Evolutionary conservation across 2,329 filamentous ascomycete species (phyloP), one percentile per base, ranked within the genome.

Genomic region (Pyrenochaeta sp.): DNA sequence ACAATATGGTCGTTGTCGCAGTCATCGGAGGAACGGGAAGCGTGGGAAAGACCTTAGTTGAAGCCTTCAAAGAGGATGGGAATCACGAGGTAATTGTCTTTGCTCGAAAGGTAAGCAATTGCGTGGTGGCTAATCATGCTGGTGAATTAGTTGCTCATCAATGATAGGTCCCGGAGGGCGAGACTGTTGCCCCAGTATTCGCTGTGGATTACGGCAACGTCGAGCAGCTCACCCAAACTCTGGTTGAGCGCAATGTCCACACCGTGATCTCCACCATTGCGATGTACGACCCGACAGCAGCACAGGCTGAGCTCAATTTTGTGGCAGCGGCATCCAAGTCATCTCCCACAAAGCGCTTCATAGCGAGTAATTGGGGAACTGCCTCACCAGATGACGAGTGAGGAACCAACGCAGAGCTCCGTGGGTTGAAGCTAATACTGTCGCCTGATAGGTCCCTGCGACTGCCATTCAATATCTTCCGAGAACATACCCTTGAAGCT

Each of bases 1-100:
- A 40, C 55, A 54, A 32, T 44, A 82, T 81, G 80, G 65, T 72
- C 13, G 67, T 78, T 22, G 72, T 84, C 39, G 82, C 80, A 49
- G 77, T 84, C 15, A 79, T 80, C 5, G 82, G 82, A 48, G 82
- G 82, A 13, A 80, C 78, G 0, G 81, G 82, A 25, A 72, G 72
- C n/a, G 69, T 84, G 1, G 82, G 82, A 12, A 77, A 75, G 19
- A 78, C 81, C 1, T 73, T 85, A 30, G 78, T 84, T 22, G 81
- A 84, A 19, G 78, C 73, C 24, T 61, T 84, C 15, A 62, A 61
- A 8, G 72, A 65, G 25, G 68, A 60, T 19, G 73, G 53, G 44
- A 76, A 78, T 42, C 74, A 80, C 52, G 56, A 80, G 10, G 72
- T 83, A 10, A 68, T 80, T 44, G 72, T 83, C 3, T 62, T 84